Percentiles rank a stretch among this genome's conserved stretches.
Conservation (phyloP, 345 rosid genomes). For the Moricandia moricandioides region DNA sequence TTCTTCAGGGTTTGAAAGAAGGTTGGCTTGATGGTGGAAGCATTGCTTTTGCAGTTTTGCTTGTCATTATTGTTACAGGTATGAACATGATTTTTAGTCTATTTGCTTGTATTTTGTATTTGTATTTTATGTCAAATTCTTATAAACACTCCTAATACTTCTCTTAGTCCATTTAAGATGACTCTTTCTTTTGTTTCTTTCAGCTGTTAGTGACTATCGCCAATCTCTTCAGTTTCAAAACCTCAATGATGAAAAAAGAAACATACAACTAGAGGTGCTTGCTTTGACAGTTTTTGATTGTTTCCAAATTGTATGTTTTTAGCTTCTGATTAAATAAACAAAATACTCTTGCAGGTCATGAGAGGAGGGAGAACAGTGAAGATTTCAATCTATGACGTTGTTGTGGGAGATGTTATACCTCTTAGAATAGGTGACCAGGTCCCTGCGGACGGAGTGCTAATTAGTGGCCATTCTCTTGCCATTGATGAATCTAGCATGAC, state of each 20-base stretch:
- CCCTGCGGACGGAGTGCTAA: slow-evolving; percentile 93
- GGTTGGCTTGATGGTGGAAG: slow-evolving; percentile 99
- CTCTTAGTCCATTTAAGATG: neutral
- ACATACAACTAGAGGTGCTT: slow-evolving; percentile 90
- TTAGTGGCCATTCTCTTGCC: slow-evolving; percentile 89
- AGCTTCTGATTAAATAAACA: neutral
- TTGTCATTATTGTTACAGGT: slow-evolving; percentile 98
- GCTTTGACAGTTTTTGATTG: slow-evolving; percentile 2
- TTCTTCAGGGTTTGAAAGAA: slow-evolving; percentile 62
- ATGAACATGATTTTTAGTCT: slow-evolving; percentile 17
- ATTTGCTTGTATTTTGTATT: slow-evolving; percentile 7
- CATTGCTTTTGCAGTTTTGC: slow-evolving; percentile 94
- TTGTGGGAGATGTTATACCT: slow-evolving; percentile 94
- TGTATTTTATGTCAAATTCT: neutral
- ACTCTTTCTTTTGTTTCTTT: slow-evolving; percentile 1
- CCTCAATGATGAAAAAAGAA: slow-evolving; percentile 86
- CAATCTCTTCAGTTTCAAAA: slow-evolving; percentile 99
- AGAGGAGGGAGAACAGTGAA: slow-evolving; percentile 83
- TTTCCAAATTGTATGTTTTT: neutral
- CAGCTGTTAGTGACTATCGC: slow-evolving; percentile 95
- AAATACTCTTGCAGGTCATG: slow-evolving; percentile 56
- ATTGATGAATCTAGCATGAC: slow-evolving; percentile 99
- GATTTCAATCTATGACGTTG: slow-evolving; percentile 92
- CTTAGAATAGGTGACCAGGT: slow-evolving; percentile 98
- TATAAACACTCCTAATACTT: neutral